Evolutionary conservation across 345 rosid genomes (phyloP).

Genomic region (Populus euphratica): DNA sequence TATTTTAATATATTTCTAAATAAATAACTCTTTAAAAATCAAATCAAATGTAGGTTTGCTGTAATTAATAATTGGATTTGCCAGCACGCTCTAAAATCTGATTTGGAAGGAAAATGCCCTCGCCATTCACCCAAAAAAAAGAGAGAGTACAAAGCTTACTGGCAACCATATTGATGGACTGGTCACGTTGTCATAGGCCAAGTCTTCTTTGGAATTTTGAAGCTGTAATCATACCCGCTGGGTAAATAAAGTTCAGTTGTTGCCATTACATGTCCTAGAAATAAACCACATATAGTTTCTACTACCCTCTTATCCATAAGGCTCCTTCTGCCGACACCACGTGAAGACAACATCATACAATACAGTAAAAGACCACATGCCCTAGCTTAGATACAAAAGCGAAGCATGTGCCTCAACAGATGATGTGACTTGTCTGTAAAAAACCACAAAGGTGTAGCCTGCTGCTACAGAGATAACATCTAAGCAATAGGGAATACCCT

Average conservation of each 20-base stretch:
- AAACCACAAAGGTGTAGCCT: neutral
- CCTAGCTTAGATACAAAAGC: neutral
- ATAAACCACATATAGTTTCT: neutral
- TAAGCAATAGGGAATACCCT: slow-evolving; percentile 39
- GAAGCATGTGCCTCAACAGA: slow-evolving; percentile 14
- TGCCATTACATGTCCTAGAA: neutral
- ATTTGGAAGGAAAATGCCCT: no score
- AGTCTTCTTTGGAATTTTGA: neutral
- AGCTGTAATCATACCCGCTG: neutral
- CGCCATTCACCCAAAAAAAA: neutral
- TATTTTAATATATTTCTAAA: no score
- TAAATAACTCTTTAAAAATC: no score
- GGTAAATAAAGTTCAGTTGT: neutral
- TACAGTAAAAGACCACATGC: neutral
- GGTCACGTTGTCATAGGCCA: neutral
- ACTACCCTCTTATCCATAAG: neutral
- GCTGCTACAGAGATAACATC: neutral
- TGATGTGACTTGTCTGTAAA: neutral
- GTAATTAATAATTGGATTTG: no score
- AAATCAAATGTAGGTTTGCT: no score
- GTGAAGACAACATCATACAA: neutral
- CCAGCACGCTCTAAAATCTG: no score
- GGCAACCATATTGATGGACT: neutral
- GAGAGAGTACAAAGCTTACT: neutral
- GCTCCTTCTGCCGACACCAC: neutral